phyloP scores from a whole-genome alignment of 1,284 basidiomycete genomes.

The Cystobasidiaceae sp. region DNA sequence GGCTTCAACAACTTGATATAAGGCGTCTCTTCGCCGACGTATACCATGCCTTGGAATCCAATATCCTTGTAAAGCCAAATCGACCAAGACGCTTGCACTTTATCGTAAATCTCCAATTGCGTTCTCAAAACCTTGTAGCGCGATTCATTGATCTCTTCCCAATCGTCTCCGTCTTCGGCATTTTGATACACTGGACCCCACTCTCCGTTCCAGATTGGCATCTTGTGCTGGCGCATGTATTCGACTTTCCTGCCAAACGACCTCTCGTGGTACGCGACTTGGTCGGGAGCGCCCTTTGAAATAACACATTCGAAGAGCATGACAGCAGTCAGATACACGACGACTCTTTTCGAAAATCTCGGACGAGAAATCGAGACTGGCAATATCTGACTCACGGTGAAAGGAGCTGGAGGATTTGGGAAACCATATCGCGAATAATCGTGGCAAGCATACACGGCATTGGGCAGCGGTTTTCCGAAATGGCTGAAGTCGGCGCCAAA shows the following conservation, averaged over 20 bases:
- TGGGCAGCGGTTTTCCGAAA: slow-evolving; percentile 58
- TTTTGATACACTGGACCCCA: slow-evolving; percentile 52
- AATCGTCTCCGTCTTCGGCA: slow-evolving; percentile 44
- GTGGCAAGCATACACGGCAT: slow-evolving; percentile 69
- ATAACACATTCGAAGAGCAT: too few species aligned
- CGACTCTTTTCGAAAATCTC: too few species aligned
- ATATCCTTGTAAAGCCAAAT: slow-evolving; percentile 81
- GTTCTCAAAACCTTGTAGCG: slow-evolving; percentile 63
- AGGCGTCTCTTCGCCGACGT: slow-evolving; percentile 53
- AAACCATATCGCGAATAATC: slow-evolving; percentile 69
- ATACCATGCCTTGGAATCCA: slow-evolving; percentile 74
- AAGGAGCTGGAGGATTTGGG: slow-evolving; percentile 59
- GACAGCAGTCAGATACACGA: too few species aligned
- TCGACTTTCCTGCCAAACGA: slow-evolving; percentile 60
- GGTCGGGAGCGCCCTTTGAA: too few species aligned
- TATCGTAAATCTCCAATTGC: slow-evolving; percentile 66
- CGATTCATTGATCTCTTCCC: slow-evolving; percentile 61
- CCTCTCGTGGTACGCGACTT: slow-evolving; percentile 40
- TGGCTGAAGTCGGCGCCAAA: slow-evolving; percentile 67
- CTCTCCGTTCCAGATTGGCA: slow-evolving; percentile 69
- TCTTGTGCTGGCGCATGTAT: slow-evolving; percentile 34
- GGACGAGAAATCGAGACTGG: too few species aligned
- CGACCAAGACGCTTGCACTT: slow-evolving; percentile 62
- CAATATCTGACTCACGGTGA: slow-evolving; percentile 46
- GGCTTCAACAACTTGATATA: slow-evolving; percentile 23